Percentiles rank a stretch among this genome's conserved stretches.
Evolutionary conservation across 306 rosid genomes (phyloP).

Genomic region (Pyrus bretschneideri): DNA sequence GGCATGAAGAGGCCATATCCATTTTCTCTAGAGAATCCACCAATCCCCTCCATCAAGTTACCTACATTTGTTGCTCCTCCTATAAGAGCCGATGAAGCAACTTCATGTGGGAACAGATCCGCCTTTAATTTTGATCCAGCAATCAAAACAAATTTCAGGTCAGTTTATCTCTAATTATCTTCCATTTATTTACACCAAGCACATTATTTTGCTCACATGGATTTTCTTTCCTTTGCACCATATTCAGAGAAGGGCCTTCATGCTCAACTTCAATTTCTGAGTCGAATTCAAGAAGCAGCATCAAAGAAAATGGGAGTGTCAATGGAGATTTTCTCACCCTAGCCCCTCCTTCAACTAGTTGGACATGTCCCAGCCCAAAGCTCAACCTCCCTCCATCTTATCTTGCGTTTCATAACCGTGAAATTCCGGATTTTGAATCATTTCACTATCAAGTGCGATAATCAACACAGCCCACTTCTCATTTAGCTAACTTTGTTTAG

Average conservation of each 20-base stretch:
- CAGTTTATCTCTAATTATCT: neutral
- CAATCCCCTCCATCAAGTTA: conserved; percentile 30
- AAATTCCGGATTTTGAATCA: conserved; percentile 25
- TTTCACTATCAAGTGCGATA: conserved; percentile 29
- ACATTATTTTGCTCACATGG: neutral
- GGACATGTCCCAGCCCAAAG: conserved; percentile 28
- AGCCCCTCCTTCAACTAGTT: conserved; percentile 40
- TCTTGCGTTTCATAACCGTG: conserved; percentile 19
- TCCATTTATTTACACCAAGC: neutral
- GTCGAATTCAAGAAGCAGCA: conserved; percentile 26
- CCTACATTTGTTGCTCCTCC: conserved; percentile 31
- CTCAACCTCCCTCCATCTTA: conserved; percentile 20
- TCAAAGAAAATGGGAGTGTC: conserved; percentile 27
- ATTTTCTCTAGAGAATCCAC: conserved; percentile 41
- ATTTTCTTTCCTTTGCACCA: neutral
- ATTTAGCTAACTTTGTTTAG: neutral
- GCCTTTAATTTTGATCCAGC: conserved; percentile 23
- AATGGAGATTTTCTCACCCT: conserved; percentile 51
- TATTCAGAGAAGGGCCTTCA: conserved; percentile 46
- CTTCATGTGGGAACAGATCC: conserved; percentile 20
- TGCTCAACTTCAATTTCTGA: conserved; percentile 36
- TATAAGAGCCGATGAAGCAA: conserved; percentile 36
- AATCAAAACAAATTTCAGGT: conserved; percentile 42
- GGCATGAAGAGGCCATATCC: conserved; percentile 68
- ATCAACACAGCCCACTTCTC: neutral